A percentile compares a stretch with the other conserved stretches of the same genome.
phyloP scores from a whole-genome alignment of 2,329 filamentous ascomycete species.

The Ustulina deusta region DNA sequence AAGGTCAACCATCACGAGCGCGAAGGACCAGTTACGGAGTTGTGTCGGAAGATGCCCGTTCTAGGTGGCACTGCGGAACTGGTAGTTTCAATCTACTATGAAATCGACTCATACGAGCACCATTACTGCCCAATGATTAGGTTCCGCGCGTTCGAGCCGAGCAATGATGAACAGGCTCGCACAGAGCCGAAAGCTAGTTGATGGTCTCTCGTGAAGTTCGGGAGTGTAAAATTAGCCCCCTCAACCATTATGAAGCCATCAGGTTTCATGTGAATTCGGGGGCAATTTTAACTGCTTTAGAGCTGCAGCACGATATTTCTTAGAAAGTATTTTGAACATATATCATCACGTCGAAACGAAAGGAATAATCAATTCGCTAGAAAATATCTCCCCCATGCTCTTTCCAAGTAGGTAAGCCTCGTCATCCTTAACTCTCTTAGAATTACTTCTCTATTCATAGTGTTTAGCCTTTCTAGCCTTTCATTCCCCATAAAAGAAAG shows the following conservation, averaged over 20 bases:
- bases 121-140: slow-evolving; percentile 26
- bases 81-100: slow-evolving; percentile 23
- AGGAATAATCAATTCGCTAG: not conserved
- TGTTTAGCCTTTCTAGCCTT: not conserved
- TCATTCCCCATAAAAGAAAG: not conserved
- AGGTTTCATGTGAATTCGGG: too few species aligned
- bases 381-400: not conserved
- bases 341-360: not conserved
- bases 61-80: slow-evolving; percentile 25
- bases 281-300: not conserved
- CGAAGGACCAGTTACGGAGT: slow-evolving; percentile 10
- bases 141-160: slow-evolving; percentile 22
- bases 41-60: slow-evolving; percentile 7
- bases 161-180: not conserved
- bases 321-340: too few species aligned
- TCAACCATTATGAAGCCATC: not conserved
- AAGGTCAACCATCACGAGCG: not conserved
- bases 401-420: not conserved
- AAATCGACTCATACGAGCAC: not conserved
- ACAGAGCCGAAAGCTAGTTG: not conserved
- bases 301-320: not conserved
- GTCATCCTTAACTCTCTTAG: not conserved
- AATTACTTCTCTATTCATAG: not conserved
- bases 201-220: not conserved
- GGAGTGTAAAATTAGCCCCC: not conserved